Base-by-base conservation (phyloP, 768 basidiomycete genomes). In the Xanthoconium stramineum region DNA sequence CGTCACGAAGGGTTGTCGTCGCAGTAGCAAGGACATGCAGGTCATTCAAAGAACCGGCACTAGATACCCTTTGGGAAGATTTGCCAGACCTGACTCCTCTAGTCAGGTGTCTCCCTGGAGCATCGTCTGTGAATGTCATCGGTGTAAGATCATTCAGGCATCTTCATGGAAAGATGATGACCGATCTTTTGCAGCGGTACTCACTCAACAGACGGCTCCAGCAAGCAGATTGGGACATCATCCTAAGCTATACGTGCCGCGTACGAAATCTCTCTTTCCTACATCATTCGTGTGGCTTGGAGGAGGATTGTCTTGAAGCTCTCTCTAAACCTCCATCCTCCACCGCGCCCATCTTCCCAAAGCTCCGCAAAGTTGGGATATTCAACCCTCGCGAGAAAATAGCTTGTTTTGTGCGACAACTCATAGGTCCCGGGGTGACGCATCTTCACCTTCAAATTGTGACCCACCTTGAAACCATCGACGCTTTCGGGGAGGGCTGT, bases 301-400 rank as follows among this genome's bases (percentile, higher is more conserved):
- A 4, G 3, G 10, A 14, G 29, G 32, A 32, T 6, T n/a, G n/a
- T 12, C 0, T 33, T 33, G 17, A 33, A 33, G 46, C 6, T 0
- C 19, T 47, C 11, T 35, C 46, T 12, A 33, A 8, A 12, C 33
- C 33, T 19, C 46, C 46, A 20, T 4, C 33, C 19, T 47, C 19
- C 17, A 35, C 19, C 5, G 11, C 6, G 8, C 14, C 33, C 32
- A 19, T 47, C 19, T 47, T 47, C 19, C 46, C 33, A 6, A 15
- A 35, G 2, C 33, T 47, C 35, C 5, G 13, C 14, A 8, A 19
- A 5, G 1, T 20, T 3, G 6, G 3, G 4, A n/a, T 47, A 3
- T 1, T 0, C 4, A 0, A 1, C 1, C 33, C 19, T 3, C 3
- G 2, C 3, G 1, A 19, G 1, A 19, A 11, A 20, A 9, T 14